Evolutionary conservation across 352 stramenopile genomes (phyloP).

Genomic region (Pythium sp.): DNA sequence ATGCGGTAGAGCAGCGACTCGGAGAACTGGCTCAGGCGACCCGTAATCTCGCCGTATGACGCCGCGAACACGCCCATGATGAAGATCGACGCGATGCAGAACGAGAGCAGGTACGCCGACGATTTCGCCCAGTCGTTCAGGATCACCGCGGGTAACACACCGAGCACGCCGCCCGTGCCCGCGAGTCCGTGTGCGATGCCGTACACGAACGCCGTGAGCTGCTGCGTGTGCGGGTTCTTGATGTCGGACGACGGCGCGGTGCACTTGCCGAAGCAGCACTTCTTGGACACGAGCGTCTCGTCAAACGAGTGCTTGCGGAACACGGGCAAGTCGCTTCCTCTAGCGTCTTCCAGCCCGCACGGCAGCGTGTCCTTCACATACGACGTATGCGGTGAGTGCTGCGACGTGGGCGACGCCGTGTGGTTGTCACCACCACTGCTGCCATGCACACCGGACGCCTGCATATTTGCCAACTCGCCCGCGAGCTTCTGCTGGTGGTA

Average conservation of each 20-base stretch:
- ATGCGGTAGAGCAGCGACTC: conserved; percentile 44
- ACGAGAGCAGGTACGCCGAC: conserved; percentile 71
- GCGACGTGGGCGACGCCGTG: conserved; percentile 7
- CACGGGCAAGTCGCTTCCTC: not conserved
- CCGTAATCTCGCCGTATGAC: conserved; percentile 66
- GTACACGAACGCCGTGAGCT: conserved; percentile 56
- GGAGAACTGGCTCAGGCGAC: conserved; percentile 33
- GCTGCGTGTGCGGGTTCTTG: conserved; percentile 43
- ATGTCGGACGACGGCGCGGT: conserved; percentile 38
- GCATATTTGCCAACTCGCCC: conserved; percentile 1
- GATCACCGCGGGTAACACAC: conserved; percentile 76
- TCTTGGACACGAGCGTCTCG: conserved; percentile 31
- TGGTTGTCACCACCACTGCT: not conserved
- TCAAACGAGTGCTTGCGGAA: conserved; percentile 29
- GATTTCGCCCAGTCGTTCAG: conserved; percentile 62
- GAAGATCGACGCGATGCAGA: conserved; percentile 81
- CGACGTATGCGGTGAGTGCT: not conserved
- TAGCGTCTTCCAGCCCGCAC: not conserved
- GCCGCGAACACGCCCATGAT: conserved; percentile 86
- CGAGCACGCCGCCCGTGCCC: conserved; percentile 51
- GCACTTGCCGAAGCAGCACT: conserved; percentile 43
- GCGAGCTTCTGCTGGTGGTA: conserved; percentile 25
- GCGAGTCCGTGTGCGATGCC: conserved; percentile 25
- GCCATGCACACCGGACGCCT: not conserved
- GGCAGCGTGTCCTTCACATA: not conserved